Evolutionary conservation across 2,329 filamentous ascomycete species (phyloP).

Genomic region (Gaeumannomyces sp.): DNA sequence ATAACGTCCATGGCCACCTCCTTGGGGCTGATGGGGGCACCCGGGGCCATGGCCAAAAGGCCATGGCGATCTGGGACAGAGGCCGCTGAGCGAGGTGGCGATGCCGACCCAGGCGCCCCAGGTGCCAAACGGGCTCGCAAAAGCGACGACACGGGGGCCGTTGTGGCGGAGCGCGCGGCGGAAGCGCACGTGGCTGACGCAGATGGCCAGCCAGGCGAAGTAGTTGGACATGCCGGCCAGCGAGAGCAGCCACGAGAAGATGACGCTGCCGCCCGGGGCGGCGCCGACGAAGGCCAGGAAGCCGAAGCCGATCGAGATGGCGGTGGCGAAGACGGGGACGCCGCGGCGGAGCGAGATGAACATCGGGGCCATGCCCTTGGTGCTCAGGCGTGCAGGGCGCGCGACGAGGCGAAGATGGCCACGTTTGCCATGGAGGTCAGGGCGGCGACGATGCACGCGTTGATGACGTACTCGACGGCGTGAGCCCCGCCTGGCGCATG

Average conservation of each 20-base stretch:
- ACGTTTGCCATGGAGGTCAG: conserved; percentile 69
- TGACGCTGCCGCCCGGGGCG: conserved; percentile 56
- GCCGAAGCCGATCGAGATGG: conserved; percentile 65
- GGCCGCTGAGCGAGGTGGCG: conserved; percentile 24
- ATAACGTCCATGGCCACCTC: conserved; percentile 22
- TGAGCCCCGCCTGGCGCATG: conserved; percentile 68
- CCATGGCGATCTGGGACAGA: conserved; percentile 25
- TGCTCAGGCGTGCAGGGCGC: conserved; percentile 71
- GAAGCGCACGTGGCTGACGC: conserved; percentile 66
- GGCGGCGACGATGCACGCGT: conserved; percentile 68
- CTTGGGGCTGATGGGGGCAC: neutral
- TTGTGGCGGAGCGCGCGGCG: conserved; percentile 56
- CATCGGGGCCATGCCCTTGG: conserved; percentile 62
- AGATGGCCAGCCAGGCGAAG: conserved; percentile 65
- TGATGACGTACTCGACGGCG: conserved; percentile 68
- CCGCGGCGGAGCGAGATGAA: conserved; percentile 58
- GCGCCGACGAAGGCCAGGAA: conserved; percentile 67
- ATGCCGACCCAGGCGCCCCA: conserved; percentile 55
- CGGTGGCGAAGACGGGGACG: conserved; percentile 52
- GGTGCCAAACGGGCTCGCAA: conserved; percentile 47
- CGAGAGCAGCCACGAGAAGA: conserved; percentile 65
- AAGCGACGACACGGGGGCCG: conserved; percentile 48
- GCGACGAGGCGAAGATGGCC: conserved; percentile 70
- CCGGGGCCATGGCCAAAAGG: conserved; percentile 15
- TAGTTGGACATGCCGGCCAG: conserved; percentile 65